A percentile compares a stretch with the other conserved stretches of the same genome.
Evolutionary conservation across 192 early-diverging fungal genomes (phyloP).

Genomic region (Linderina pennispora): DNA sequence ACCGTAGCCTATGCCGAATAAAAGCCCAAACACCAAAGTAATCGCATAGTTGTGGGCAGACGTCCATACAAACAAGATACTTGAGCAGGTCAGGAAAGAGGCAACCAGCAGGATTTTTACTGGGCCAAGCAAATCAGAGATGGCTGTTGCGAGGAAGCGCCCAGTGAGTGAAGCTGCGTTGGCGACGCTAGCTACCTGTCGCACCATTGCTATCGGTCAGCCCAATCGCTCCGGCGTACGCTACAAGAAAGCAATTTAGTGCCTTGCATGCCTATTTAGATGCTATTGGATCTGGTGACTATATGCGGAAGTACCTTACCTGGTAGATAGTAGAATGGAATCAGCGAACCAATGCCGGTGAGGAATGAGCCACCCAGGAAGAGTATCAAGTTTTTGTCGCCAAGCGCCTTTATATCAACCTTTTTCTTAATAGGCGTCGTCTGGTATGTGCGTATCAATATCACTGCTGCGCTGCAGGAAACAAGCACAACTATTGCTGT

Average conservation of each 20-base stretch:
- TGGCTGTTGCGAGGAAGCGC: slow-evolving; percentile 13
- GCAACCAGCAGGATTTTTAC: slow-evolving; percentile 18
- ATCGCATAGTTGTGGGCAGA: slow-evolving; percentile 27
- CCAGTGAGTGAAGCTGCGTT: slow-evolving; percentile 39
- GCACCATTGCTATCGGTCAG: slow-evolving; percentile 25
- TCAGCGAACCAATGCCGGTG: slow-evolving; percentile 31
- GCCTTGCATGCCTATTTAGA: background rate
- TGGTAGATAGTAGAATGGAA: slow-evolving; percentile 47
- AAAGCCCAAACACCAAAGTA: slow-evolving; percentile 46
- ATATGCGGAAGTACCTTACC: slow-evolving; percentile 13
- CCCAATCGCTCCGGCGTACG: slow-evolving; percentile 33
- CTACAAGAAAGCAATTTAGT: slow-evolving; percentile 1
- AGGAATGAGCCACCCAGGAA: slow-evolving; percentile 30
- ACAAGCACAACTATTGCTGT: slow-evolving; percentile 42
- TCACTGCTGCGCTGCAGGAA: slow-evolving; percentile 16
- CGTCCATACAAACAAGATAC: slow-evolving; percentile 36
- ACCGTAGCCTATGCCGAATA: slow-evolving; percentile 45
- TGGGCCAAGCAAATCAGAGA: slow-evolving; percentile 38
- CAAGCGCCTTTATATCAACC: slow-evolving; percentile 11
- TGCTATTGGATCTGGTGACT: background rate
- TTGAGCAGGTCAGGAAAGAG: slow-evolving; percentile 20
- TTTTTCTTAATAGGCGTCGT: background rate
- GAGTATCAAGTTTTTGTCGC: slow-evolving; percentile 19
- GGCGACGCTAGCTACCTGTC: slow-evolving; percentile 30
- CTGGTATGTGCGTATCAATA: slow-evolving; percentile 35